Percentiles rank a stretch among this genome's conserved stretches.
phyloP scores from a whole-genome alignment of 208 protist species.

The Crithidia fasciculata region DNA sequence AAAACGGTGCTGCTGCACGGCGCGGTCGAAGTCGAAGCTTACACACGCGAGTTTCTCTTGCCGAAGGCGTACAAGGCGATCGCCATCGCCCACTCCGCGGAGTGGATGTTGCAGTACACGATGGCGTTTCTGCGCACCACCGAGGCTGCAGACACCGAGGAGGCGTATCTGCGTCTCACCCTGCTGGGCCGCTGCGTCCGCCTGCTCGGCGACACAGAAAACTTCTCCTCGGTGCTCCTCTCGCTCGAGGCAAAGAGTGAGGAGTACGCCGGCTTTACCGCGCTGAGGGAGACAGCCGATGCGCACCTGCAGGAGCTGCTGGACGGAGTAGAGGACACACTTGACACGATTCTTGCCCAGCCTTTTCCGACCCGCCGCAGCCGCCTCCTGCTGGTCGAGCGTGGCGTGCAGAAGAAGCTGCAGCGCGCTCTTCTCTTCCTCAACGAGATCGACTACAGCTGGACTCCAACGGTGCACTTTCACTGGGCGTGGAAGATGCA shows the following conservation, averaged over 20 bases:
- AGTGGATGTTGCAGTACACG: constrained; percentile 90
- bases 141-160: constrained; percentile 39
- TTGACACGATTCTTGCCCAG: constrained; percentile 43
- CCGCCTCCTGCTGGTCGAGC: constrained; percentile 53
- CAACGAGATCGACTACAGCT: constrained; percentile 83
- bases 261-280: constrained; percentile 70
- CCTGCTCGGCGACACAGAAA: constrained; percentile 69
- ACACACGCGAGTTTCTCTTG: constrained; percentile 51
- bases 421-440: constrained; percentile 70
- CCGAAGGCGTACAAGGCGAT: constrained; percentile 46
- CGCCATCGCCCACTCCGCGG: constrained; percentile 59
- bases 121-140: constrained; percentile 76
- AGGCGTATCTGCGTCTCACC: constrained; percentile 62
- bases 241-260: constrained; percentile 66
- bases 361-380: constrained; percentile 66
- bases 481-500: constrained; percentile 76
- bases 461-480: constrained; percentile 67
- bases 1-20: constrained; percentile 47
- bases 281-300: constrained; percentile 53
- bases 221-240: constrained; percentile 71
- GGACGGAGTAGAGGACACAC: constrained; percentile 51
- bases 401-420: constrained; percentile 57
- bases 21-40: constrained; percentile 67
- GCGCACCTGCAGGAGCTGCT: constrained; percentile 50
- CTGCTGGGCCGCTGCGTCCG: constrained; percentile 81